These are phyloP conservation scores for Tephrocybe sp. DNA, from an alignment of 768 basidiomycete species.

Conservation along the genomic window DNA sequence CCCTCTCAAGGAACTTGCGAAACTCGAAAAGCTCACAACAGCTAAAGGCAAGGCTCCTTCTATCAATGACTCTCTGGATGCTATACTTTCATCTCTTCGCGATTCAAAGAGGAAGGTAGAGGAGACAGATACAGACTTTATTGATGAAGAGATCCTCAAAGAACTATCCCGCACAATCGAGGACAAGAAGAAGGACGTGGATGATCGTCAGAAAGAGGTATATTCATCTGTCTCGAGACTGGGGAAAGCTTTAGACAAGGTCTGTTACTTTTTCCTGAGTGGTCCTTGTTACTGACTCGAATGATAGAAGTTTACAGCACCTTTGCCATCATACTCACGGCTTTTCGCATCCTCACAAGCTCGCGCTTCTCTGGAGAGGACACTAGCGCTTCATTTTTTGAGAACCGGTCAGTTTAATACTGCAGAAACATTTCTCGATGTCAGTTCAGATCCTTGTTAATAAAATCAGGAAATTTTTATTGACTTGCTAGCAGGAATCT, in stretches of 20 bases:
- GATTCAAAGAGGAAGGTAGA: constrained; percentile 53
- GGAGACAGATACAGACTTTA: constrained; percentile 43
- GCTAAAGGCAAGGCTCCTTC: constrained; percentile 53
- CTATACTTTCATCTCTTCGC: constrained; percentile 56
- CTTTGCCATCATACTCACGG: constrained; percentile 63
- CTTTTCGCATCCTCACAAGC: constrained; percentile 65
- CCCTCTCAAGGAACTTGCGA: constrained; percentile 74
- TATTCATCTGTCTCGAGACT: constrained; percentile 74
- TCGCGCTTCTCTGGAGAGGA: constrained; percentile 59
- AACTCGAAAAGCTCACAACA: constrained; percentile 64
- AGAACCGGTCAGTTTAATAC: constrained; percentile 79
- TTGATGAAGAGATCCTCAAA: constrained; percentile 46
- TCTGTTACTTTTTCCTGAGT: constrained; percentile 25
- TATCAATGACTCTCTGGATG: constrained; percentile 59
- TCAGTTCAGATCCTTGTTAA: constrained; percentile 29
- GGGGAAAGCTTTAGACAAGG: constrained; percentile 92
- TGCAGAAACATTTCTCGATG: constrained; percentile 72
- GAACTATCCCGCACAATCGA: constrained; percentile 60
- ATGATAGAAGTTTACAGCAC: constrained; percentile 53
- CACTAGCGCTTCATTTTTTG: constrained; percentile 73
- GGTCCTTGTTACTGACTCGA: neutral
- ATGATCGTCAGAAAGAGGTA: constrained; percentile 86
- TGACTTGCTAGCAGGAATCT: constrained; percentile 57
- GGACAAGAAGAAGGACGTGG: constrained; percentile 75
- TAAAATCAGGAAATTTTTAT: constrained; percentile 3